Evolutionary conservation across 176 grass and related monocot species (phyloP).

Genomic region (Zea luxurians): DNA sequence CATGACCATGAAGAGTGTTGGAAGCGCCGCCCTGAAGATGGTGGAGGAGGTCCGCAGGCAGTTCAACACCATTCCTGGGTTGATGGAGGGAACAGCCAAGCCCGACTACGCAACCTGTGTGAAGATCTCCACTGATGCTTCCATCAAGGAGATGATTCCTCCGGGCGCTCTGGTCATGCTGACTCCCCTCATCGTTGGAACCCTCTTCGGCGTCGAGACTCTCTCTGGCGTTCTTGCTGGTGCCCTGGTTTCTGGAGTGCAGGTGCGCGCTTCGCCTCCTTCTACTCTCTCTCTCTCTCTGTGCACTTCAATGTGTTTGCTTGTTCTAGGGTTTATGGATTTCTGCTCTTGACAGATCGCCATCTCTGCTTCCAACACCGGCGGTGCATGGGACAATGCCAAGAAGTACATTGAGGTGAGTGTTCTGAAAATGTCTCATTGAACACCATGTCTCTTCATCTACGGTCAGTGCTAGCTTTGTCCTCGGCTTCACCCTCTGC

Average conservation of each 20-base stretch:
- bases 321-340: constrained; percentile 7
- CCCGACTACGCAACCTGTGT: constrained; percentile 91
- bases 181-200: constrained; percentile 82
- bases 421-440: neutral
- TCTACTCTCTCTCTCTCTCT: neutral
- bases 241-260: constrained; percentile 86
- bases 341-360: constrained; percentile 53
- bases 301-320: neutral
- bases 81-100: constrained; percentile 77
- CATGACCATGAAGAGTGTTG: constrained; percentile 96
- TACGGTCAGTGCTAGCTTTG: neutral
- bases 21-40: constrained; percentile 84
- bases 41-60: constrained; percentile 93
- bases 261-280: constrained; percentile 38
- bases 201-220: constrained; percentile 81
- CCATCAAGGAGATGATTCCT: constrained; percentile 93
- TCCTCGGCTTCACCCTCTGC: neutral
- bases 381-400: constrained; percentile 90
- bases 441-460: neutral
- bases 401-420: constrained; percentile 97
- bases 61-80: constrained; percentile 79
- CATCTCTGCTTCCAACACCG: constrained; percentile 89
- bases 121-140: constrained; percentile 95
- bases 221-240: constrained; percentile 87
- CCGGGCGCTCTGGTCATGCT: constrained; percentile 87